phyloP scores from a whole-genome alignment of 495 filamentous ascomycete genomes.

The Cairneyella variabilis region DNA sequence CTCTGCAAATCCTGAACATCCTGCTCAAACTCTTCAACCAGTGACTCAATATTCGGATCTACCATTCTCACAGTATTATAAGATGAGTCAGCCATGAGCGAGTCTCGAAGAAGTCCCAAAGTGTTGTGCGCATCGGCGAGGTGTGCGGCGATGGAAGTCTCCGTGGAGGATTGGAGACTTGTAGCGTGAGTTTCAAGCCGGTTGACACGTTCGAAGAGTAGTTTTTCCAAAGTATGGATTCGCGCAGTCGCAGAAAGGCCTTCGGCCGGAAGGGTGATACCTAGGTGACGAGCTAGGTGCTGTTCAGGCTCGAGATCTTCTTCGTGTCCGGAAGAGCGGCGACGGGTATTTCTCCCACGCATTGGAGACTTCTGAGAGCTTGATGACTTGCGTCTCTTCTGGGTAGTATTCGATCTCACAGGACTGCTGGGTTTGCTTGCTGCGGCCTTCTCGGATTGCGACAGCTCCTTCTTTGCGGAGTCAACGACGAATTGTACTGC shows the following conservation, averaged over 20 bases:
- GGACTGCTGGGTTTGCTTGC: constrained; percentile 10
- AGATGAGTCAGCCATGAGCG: constrained; percentile 37
- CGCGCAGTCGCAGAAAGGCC: constrained; percentile 13
- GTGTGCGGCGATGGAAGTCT: constrained; percentile 31
- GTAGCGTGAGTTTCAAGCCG: constrained; percentile 34
- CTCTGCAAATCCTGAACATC: constrained; percentile 32
- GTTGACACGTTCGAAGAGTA: constrained; percentile 28
- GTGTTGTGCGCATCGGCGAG: constrained; percentile 36
- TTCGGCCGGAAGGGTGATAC: constrained; percentile 22
- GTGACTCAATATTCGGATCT: constrained; percentile 37
- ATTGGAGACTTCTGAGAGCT: constrained; percentile 5
- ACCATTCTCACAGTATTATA: constrained; percentile 35
- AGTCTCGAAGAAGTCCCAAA: constrained; percentile 37
- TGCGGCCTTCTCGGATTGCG: background rate
- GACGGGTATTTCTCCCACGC: constrained; percentile 9
- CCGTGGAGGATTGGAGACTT: constrained; percentile 36
- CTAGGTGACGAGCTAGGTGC: constrained; percentile 24
- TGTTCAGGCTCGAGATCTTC: constrained; percentile 25
- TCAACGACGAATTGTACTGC: constrained; percentile 13
- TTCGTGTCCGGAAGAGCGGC: constrained; percentile 28
- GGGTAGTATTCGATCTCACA: constrained; percentile 10
- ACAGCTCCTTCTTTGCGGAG: constrained; percentile 20
- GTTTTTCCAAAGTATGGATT: constrained; percentile 14
- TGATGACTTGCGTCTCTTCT: constrained; percentile 18
- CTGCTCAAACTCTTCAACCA: constrained; percentile 31